Evolutionary conservation across 1,284 basidiomycete genomes (phyloP).

Genomic region (Apiotrichum mycotoxinovorans): DNA sequence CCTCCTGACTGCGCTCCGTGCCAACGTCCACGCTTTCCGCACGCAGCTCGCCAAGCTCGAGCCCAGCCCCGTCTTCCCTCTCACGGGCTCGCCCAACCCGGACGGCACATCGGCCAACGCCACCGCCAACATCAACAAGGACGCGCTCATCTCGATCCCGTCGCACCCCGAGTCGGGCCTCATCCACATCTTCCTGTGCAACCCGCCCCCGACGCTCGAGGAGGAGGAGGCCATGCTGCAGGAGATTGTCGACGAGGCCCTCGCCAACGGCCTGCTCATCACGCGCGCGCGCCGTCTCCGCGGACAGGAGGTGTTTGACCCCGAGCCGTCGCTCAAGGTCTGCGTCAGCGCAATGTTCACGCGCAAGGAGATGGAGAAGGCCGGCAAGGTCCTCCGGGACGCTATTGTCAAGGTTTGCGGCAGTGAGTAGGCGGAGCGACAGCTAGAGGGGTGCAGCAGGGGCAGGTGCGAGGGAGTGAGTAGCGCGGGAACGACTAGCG

Average conservation of each 20-base stretch:
- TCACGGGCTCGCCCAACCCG: conserved; percentile 4
- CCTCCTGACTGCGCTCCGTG: conserved; percentile 69
- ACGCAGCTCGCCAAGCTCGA: conserved; percentile 69
- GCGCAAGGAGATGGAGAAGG: conserved; percentile 89
- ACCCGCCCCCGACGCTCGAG: conserved; percentile 55
- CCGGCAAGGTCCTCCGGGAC: conserved; percentile 68
- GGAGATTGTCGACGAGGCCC: conserved; percentile 79
- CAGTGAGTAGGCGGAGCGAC: conserved; percentile 1
- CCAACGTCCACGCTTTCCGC: conserved; percentile 74
- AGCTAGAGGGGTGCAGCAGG: no score
- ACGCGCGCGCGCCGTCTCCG: conserved; percentile 75
- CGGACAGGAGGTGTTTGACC: conserved; percentile 77
- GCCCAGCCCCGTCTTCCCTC: conserved; percentile 12
- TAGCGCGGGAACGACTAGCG: no score
- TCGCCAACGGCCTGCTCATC: conserved; percentile 73
- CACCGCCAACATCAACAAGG: conserved; percentile 23
- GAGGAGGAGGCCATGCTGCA: conserved; percentile 75
- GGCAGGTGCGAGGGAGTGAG: no score
- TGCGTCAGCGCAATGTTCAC: conserved; percentile 71
- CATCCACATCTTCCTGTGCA: conserved; percentile 73
- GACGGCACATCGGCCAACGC: not conserved
- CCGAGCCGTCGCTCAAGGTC: conserved; percentile 81
- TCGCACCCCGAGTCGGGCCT: conserved; percentile 80
- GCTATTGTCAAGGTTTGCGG: conserved; percentile 65
- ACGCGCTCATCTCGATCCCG: conserved; percentile 73